A percentile compares a stretch with the other conserved stretches of the same genome.
Conservation (phyloP, 1,284 basidiomycete genomes). For the Ganoderma multipileum region DNA sequence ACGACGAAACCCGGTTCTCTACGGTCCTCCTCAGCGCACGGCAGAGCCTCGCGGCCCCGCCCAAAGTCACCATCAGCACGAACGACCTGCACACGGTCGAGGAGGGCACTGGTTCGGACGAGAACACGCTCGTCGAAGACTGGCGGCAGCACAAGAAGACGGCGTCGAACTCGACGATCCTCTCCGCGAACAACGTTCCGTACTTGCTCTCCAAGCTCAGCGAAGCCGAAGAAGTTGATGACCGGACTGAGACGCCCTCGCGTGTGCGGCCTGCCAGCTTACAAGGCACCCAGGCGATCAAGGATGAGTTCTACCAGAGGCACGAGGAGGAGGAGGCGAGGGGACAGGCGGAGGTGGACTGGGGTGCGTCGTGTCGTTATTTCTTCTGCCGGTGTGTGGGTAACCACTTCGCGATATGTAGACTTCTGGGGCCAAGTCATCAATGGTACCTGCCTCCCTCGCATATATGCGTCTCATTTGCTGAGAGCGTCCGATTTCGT, state of each 20-base stretch:
- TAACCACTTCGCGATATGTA: constrained; percentile 45
- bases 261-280: constrained; percentile 50
- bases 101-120: constrained; percentile 31
- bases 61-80: constrained; percentile 26
- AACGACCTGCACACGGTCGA: constrained; percentile 32
- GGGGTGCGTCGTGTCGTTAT: constrained; percentile 62
- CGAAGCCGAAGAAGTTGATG: constrained; percentile 41
- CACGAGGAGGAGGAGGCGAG: constrained; percentile 50
- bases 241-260: constrained; percentile 28
- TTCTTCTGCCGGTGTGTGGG: constrained; percentile 7
- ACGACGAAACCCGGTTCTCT: constrained; percentile 67
- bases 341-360: constrained; percentile 59
- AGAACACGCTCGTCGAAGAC: constrained; percentile 31
- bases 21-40: constrained; percentile 56
- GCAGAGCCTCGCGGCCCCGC: constrained; percentile 39
- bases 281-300: constrained; percentile 62
- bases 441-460: constrained; percentile 58
- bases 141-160: constrained; percentile 60
- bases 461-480: neutral
- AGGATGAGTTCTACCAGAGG: constrained; percentile 71
- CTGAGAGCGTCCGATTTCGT: constrained; percentile 3
- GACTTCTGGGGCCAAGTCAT: constrained; percentile 98
- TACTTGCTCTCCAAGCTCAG: constrained; percentile 56
- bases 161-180: constrained; percentile 65
- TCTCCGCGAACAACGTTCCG: constrained; percentile 56